A percentile compares a stretch with the other conserved stretches of the same genome.
These are phyloP conservation scores for Incumbomyces lentus DNA, from an alignment of 2,329 filamentous ascomycete genomes.

Conservation along the genomic window DNA sequence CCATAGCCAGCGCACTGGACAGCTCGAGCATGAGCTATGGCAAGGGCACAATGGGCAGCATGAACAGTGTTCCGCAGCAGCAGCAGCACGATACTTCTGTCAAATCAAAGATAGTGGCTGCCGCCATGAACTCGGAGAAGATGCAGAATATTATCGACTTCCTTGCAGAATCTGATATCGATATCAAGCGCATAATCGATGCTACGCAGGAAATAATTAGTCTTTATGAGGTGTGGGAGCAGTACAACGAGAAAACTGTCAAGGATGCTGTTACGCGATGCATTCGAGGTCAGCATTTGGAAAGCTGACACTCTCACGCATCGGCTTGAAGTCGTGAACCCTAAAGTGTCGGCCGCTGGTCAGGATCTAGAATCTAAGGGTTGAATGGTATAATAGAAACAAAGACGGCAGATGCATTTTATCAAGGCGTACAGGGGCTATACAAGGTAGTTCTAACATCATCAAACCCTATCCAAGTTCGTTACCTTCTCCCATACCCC, in stretches of 20 bases:
- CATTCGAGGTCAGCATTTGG: conserved; percentile 49
- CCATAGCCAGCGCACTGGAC: conserved; percentile 3
- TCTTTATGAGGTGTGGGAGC: conserved; percentile 68
- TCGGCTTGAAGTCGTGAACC: too few relatives aligned
- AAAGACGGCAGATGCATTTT: too few relatives aligned
- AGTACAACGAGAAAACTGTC: conserved; percentile 53
- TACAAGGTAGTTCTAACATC: too few relatives aligned
- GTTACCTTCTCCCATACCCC: too few relatives aligned
- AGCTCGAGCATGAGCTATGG: neutral
- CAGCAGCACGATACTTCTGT: conserved; percentile 7
- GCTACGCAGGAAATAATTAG: conserved; percentile 86
- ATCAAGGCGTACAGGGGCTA: too few relatives aligned
- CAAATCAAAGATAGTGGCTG: conserved; percentile 9
- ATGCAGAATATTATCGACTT: conserved; percentile 64
- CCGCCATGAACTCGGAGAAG: conserved; percentile 38
- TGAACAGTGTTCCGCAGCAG: conserved; percentile 1
- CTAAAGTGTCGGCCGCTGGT: too few relatives aligned
- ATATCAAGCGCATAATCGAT: conserved; percentile 76
- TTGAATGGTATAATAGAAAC: too few relatives aligned
- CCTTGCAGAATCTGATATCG: conserved; percentile 75
- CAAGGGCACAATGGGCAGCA: conserved; percentile 8
- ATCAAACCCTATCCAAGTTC: too few relatives aligned
- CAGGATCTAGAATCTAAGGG: too few relatives aligned
- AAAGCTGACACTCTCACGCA: conserved; percentile 34
- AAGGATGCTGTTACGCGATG: conserved; percentile 54